Evolutionary conservation across 106 monocot genomes (phyloP).

Genomic region (Ottelia alismoides): DNA sequence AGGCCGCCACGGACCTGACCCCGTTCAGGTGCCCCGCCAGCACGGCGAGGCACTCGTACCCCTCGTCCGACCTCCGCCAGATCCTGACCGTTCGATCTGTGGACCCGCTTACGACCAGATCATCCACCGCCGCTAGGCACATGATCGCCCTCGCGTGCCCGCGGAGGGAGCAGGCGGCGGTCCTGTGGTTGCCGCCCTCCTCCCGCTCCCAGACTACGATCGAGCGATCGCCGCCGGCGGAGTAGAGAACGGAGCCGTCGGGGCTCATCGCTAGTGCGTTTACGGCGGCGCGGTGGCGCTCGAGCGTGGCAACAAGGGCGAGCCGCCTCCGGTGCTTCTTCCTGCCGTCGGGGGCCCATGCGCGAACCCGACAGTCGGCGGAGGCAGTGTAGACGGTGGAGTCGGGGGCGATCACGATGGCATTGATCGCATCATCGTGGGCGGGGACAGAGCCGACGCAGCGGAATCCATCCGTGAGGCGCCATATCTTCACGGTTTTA

Average conservation of each 20-base stretch:
- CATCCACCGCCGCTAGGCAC: conserved; percentile 15
- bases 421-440: conserved; percentile 36
- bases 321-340: conserved; percentile 2
- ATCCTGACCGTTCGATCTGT: conserved; percentile 12
- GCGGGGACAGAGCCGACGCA: conserved; percentile 5
- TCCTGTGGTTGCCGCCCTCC: conserved; percentile 24
- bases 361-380: conserved; percentile 28
- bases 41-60: conserved; percentile 23
- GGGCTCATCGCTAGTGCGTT: conserved; percentile 50
- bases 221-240: conserved; percentile 41
- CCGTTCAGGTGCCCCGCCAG: conserved; percentile 24
- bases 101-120: conserved; percentile 16
- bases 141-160: conserved; percentile 48
- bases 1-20: conserved; percentile 35
- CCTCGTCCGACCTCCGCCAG: conserved; percentile 15
- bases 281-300: conserved; percentile 43
- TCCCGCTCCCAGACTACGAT: conserved; percentile 49
- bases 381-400: conserved; percentile 73
- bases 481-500: conserved; percentile 12
- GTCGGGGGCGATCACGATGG: conserved; percentile 36
- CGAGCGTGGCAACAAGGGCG: conserved; percentile 29
- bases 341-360: neutral
- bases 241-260: conserved; percentile 45
- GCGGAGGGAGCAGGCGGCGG: conserved; percentile 16
- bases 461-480: neutral